Evolutionary conservation across 345 rosid species (phyloP).

Genomic region (Syzygium aromaticum): DNA sequence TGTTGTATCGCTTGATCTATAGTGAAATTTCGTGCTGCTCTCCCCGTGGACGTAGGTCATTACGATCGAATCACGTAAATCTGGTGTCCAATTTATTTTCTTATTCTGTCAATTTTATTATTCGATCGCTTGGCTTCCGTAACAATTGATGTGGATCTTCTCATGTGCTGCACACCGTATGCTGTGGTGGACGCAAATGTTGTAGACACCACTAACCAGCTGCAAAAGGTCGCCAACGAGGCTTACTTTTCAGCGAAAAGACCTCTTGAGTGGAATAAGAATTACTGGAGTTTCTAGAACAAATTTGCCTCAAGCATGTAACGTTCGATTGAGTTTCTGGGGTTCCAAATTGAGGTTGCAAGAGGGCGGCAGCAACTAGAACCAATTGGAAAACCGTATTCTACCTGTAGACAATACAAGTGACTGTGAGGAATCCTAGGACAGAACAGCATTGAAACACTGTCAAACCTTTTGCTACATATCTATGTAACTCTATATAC

Average conservation of each 20-base stretch:
- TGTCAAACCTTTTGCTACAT: not conserved
- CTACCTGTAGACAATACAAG: constrained; percentile 33
- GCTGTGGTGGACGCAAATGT: constrained; percentile 76
- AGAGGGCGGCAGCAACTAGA: constrained; percentile 82
- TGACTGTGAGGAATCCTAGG: not conserved
- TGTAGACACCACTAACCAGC: constrained; percentile 83
- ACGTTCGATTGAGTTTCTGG: constrained; percentile 51
- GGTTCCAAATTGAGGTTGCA: constrained; percentile 82
- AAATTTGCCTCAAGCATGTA: constrained; percentile 60
- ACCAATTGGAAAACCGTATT: constrained; percentile 88
- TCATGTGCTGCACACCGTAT: constrained; percentile 66
- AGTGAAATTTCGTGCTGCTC: too few species aligned
- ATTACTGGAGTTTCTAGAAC: not conserved
- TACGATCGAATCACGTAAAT: too few species aligned
- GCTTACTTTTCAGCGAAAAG: not conserved
- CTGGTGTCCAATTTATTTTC: too few species aligned
- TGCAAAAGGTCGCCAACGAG: constrained; percentile 3
- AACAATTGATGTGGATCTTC: constrained; percentile 26
- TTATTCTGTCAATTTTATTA: too few species aligned
- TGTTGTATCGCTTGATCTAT: too few species aligned
- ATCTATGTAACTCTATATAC: not conserved
- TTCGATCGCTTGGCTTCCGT: too few species aligned
- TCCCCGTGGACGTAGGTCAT: too few species aligned
- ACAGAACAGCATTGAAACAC: not conserved
- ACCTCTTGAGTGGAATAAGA: not conserved